phyloP scores from a whole-genome alignment of 2,329 filamentous ascomycete species.

The Venturia effusa region DNA sequence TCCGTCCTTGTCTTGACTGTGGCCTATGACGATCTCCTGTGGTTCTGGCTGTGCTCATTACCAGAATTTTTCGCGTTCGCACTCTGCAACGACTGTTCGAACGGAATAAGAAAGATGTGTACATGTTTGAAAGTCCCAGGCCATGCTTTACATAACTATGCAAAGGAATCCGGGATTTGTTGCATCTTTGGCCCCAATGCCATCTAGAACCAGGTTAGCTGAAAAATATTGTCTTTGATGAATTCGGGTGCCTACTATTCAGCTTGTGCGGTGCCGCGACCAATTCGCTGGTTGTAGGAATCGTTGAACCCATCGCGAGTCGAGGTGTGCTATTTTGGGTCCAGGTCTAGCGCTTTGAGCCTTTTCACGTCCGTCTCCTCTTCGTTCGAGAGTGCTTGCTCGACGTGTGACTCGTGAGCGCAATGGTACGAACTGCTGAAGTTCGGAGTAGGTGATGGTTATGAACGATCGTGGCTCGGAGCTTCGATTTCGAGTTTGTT shows the following conservation, averaged over 20 bases:
- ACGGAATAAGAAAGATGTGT: background rate
- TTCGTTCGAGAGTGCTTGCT: background rate
- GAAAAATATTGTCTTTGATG: background rate
- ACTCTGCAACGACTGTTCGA: background rate
- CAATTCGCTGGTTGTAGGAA: background rate
- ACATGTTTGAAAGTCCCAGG: background rate
- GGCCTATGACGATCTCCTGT: background rate
- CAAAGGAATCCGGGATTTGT: background rate
- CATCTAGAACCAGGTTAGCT: background rate
- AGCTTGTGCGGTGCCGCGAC: background rate
- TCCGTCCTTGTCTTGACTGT: background rate
- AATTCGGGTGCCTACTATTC: background rate
- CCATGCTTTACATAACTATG: background rate
- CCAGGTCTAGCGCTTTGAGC: background rate
- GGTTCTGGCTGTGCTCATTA: background rate
- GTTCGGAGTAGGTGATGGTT: background rate
- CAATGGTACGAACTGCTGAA: background rate
- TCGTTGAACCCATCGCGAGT: background rate
- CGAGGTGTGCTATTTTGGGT: background rate
- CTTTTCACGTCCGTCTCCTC: too few relatives aligned
- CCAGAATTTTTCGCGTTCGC: background rate
- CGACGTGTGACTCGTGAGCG: background rate
- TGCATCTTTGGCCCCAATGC: background rate
- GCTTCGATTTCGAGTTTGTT: background rate
- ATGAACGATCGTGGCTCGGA: background rate